These are phyloP conservation scores for Boletus tylopilopsis DNA, from an alignment of 768 basidiomycete genomes.

Conservation along the genomic window DNA sequence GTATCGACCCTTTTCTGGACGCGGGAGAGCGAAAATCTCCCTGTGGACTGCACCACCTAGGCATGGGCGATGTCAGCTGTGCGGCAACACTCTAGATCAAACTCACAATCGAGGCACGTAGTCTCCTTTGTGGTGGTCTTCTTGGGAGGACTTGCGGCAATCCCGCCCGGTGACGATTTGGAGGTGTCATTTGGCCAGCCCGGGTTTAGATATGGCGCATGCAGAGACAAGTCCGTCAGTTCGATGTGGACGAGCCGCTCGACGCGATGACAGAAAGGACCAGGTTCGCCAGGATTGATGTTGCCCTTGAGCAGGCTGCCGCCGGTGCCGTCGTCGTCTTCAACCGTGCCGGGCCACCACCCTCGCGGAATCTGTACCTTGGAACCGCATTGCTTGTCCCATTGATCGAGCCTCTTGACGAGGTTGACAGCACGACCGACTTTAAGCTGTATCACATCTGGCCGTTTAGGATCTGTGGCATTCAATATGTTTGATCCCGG, in stretches of 20 bases:
- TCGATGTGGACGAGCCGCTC: conserved; percentile 82
- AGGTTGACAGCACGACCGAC: conserved; percentile 77
- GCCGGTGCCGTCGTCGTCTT: conserved; percentile 33
- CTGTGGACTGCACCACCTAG: conserved; percentile 59
- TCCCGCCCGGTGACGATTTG: conserved; percentile 5
- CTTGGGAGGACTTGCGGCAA: conserved; percentile 12
- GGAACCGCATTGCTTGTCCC: conserved; percentile 78
- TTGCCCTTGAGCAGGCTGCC: conserved; percentile 61
- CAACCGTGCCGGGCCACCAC: conserved; percentile 62
- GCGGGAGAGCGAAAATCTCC: conserved; percentile 75
- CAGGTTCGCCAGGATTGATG: conserved; percentile 57
- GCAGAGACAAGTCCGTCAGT: conserved; percentile 61
- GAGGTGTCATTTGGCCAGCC: conserved; percentile 40
- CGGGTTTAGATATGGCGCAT: conserved; percentile 56
- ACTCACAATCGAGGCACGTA: conserved; percentile 45
- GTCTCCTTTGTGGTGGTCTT: conserved; percentile 18
- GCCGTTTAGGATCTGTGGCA: conserved; percentile 29
- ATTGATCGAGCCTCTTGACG: conserved; percentile 68
- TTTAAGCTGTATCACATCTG: conserved; percentile 59
- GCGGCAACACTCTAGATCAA: neutral
- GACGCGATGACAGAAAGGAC: conserved; percentile 66
- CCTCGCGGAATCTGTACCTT: conserved; percentile 72
- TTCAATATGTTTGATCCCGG: conserved; percentile 4
- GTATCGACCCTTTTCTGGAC: conserved; percentile 48
- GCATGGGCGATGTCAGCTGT: conserved; percentile 5